Evolutionary conservation across 176 grass and related monocot species (phyloP), one percentile per base, ranked within the genome.

Genomic region (Musa itinerans): DNA sequence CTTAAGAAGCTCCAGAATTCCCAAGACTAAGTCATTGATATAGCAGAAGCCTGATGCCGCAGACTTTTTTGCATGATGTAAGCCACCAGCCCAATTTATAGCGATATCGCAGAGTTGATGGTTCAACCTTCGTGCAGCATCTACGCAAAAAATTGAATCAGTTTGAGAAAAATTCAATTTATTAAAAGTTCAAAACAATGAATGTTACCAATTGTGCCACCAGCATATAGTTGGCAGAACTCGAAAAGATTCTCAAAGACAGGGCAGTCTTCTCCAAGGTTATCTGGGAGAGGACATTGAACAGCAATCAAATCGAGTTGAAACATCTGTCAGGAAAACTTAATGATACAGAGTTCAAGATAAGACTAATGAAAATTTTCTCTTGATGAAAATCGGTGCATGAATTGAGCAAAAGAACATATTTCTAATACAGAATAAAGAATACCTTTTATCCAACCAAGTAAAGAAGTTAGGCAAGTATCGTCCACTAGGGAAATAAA

Each of bases 211-310:
- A 97, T 88, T 73, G 94, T 97, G 81, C 90, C 94, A 87, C 94
- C 94, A 76, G 90, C 88, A 85, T 93, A 97, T 16, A 97, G 89
- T 87, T 97, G 94, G 85, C 94, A 97, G 77, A 97, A 93, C 77
- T 97, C 94, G 73, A 97, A 93, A 78, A 97, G 84, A 86, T 97
- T 92, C 74, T 97, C 93, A 82, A 97, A 97, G 52, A 97, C 88
- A 1, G 94, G 94, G 71, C 90, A 97, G 64, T 97, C 94, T 87
- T 93, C 94, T 82, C 90, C 88, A 76, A 97, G 94, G 82, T 98
- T 97, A 78, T 85, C 94, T 97, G 86, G 23, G 53, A 53, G 15
- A 68, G 17, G 15, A 65, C 19, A 77, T 16, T 24, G 64, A 52
- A 53, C 49, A 65, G 61, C 26, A 50, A 13, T 50, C 16, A 64